These are phyloP conservation scores for Parathielavia appendiculata DNA, from an alignment of 495 filamentous ascomycete species.

Conservation along the genomic window DNA sequence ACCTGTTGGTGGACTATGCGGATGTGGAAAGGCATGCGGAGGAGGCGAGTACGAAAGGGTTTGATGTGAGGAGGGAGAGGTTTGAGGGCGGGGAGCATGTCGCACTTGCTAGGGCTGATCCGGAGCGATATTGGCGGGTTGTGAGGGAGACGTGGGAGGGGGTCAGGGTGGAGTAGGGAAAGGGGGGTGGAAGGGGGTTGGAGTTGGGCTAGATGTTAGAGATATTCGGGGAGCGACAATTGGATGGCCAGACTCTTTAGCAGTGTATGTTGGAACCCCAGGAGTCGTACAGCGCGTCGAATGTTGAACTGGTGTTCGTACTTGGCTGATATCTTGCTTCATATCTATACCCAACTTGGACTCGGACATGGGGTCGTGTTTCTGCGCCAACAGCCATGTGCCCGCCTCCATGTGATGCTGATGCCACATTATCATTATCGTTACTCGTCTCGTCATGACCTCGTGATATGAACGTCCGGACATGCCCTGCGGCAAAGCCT, in stretches of 20 bases:
- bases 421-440: not conserved
- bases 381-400: not conserved
- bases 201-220: not conserved
- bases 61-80: conserved; percentile 32
- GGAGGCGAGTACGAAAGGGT: conserved; percentile 30
- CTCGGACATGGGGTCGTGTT: too few relatives aligned
- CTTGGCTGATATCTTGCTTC: not conserved
- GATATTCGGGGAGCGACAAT: not conserved
- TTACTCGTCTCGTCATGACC: conserved; percentile 6
- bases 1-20: conserved; percentile 37
- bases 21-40: conserved; percentile 39
- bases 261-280: too few relatives aligned
- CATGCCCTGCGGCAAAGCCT: not conserved
- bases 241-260: not conserved
- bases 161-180: not conserved
- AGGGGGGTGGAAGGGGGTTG: not conserved
- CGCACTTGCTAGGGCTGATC: conserved; percentile 36
- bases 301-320: not conserved
- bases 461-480: not conserved
- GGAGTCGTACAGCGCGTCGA: not conserved
- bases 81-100: conserved; percentile 41
- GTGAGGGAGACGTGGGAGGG: conserved; percentile 38
- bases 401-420: not conserved
- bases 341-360: not conserved
- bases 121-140: conserved; percentile 40